These are phyloP conservation scores for Salisapilia sapeloensis DNA, from an alignment of 352 stramenopile species.

Conservation along the genomic window DNA sequence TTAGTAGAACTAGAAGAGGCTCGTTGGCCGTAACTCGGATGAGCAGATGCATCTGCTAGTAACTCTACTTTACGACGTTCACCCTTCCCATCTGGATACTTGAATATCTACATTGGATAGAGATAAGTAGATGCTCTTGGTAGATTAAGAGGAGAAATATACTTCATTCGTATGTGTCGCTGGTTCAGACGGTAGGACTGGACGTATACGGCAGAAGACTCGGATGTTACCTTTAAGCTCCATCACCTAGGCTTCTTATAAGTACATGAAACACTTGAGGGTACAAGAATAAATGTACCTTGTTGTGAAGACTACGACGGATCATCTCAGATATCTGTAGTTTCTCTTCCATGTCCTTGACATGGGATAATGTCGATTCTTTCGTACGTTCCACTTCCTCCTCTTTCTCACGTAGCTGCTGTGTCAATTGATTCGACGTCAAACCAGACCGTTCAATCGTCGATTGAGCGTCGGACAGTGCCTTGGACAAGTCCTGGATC, in stretches of 20 bases:
- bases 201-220: slow-evolving; percentile 90
- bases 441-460: slow-evolving; percentile 15
- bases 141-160: slow-evolving; percentile 1
- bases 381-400: slow-evolving; percentile 10
- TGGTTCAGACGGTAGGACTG: slow-evolving; percentile 61
- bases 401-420: slow-evolving; percentile 13
- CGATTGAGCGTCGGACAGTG: slow-evolving; percentile 13
- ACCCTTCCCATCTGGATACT: slow-evolving; percentile 47
- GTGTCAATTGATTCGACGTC: slow-evolving; percentile 11
- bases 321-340: slow-evolving; percentile 49
- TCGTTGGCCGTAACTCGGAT: slow-evolving; percentile 60
- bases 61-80: slow-evolving; percentile 63
- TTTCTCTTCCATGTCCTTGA: slow-evolving; percentile 23
- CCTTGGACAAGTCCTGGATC: slow-evolving; percentile 13
- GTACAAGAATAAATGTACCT: slow-evolving; percentile 13
- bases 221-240: slow-evolving; percentile 94
- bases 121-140: not conserved
- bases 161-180: slow-evolving; percentile 13
- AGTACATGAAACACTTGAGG: not conserved
- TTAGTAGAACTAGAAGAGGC: slow-evolving; percentile 32
- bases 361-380: slow-evolving; percentile 13
- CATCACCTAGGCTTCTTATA: slow-evolving; percentile 55
- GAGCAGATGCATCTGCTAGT: slow-evolving; percentile 31
- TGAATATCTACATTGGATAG: slow-evolving; percentile 25
- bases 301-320: slow-evolving; percentile 70